Conservation (phyloP, 169 alveolate genomes). For the Theileria luwenshuni region DNA sequence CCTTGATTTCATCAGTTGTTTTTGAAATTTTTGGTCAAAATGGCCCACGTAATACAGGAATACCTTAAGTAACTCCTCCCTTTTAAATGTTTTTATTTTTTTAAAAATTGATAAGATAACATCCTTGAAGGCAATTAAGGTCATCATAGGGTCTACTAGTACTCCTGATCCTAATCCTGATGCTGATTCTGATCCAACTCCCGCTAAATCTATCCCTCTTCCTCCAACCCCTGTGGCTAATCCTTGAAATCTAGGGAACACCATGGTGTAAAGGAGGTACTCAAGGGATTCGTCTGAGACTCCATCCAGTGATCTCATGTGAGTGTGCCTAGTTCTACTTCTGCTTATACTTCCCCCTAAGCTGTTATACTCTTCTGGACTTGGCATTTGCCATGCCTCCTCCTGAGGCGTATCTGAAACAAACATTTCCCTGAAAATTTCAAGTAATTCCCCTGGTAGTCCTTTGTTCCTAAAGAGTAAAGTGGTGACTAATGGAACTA, state of each 20-base stretch:
- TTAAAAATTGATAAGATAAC: slow-evolving; percentile 3
- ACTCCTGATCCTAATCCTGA: background rate
- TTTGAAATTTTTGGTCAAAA: slow-evolving; percentile 1
- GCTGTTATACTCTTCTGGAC: background rate
- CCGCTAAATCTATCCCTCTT: background rate
- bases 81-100: slow-evolving; percentile 1
- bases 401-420: background rate
- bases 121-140: background rate
- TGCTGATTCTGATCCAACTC: too few relatives aligned
- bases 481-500: background rate
- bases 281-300: slow-evolving; percentile 2
- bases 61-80: slow-evolving; percentile 8
- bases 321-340: too few relatives aligned
- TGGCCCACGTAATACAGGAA: slow-evolving; percentile 5
- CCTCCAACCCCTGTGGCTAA: background rate
- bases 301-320: too few relatives aligned
- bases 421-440: slow-evolving; percentile 6
- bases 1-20: background rate
- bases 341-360: too few relatives aligned
- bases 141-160: background rate
- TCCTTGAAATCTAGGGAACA: slow-evolving; percentile 5
- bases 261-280: slow-evolving; percentile 3
- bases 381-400: slow-evolving; percentile 9
- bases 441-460: background rate
- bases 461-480: background rate